phyloP scores from a whole-genome alignment of 2,329 filamentous ascomycete genomes.

The Zopfia rhizophila region DNA sequence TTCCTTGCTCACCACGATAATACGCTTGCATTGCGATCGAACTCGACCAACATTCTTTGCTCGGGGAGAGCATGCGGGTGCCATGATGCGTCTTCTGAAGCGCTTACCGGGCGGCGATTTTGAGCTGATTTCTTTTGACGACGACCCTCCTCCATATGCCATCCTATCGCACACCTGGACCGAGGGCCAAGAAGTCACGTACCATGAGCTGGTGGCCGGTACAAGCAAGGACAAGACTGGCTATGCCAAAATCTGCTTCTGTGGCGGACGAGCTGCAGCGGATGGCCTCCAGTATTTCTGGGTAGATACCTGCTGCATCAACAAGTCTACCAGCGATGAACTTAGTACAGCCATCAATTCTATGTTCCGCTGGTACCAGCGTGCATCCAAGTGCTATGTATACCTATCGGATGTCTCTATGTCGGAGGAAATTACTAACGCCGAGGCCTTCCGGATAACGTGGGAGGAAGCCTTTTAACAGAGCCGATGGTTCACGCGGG shows the following conservation, averaged over 20 bases:
- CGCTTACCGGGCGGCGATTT: constrained; percentile 3
- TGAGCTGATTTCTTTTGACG: constrained; percentile 7
- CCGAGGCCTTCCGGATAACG: constrained; percentile 15
- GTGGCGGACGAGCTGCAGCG: constrained; percentile 15
- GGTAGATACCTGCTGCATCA: constrained; percentile 19
- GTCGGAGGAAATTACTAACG: constrained; percentile 7
- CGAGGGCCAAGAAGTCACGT: constrained; percentile 28
- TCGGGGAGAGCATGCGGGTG: constrained; percentile 3
- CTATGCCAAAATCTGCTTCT: constrained; percentile 24
- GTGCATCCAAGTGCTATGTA: constrained; percentile 8
- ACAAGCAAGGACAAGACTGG: constrained; percentile 21
- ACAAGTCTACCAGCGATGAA: constrained; percentile 19
- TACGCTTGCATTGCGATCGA: constrained; percentile 14
- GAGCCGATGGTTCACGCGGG: constrained; percentile 26
- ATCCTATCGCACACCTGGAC: constrained; percentile 34
- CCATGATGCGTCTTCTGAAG: constrained; percentile 12
- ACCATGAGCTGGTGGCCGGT: constrained; percentile 24
- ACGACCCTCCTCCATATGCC: constrained; percentile 27
- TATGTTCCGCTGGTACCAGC: constrained; percentile 12
- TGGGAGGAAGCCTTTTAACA: constrained; percentile 11
- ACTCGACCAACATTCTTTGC: constrained; percentile 16
- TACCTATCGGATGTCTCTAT: constrained; percentile 7
- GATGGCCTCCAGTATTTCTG: constrained; percentile 24
- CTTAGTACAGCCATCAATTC: constrained; percentile 15
- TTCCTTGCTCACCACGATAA: constrained; percentile 11